Base-by-base conservation (phyloP, 148 eudicot genomes). In the Linanthus parryae region DNA sequence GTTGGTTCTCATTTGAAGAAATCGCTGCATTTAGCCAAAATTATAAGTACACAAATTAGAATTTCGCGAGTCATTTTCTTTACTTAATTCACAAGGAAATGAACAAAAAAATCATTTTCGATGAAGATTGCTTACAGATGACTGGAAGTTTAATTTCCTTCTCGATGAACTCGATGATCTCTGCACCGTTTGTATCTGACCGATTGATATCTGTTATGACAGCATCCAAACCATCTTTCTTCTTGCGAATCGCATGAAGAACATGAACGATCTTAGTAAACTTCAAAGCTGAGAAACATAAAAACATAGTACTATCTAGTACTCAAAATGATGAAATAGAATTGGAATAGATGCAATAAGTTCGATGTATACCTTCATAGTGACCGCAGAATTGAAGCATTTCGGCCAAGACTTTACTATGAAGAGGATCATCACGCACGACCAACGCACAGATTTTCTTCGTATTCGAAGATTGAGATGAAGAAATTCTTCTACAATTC, bases 391-490 rank as follows among this genome's bases (percentile, higher is more conserved):
- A 19, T 25, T 52, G 36, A 54, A 74, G 72, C 68, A 70, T 58
- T 28, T 57, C 47, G 7, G 48, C 2, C 12, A 61, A 55, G 31
- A 69, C 58, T 26, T 54, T 44, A 7, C 17, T 31, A 64, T 63
- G 65, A 30, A 48, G 23, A 37, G 36, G 59, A 54, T 70, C 75
- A 47, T 52, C 56, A 53, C 62, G 62, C 52, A 70, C 58, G 8
- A 74, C 18, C 49, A 74, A 44, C 45, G 70, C 44, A 40, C 79
- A 69, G 23, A 66, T 69, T 48, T 59, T 63, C 63, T 72, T 63
- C 44, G 48, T 56, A 54, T 27, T 62, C 62, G 59, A 44, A 63
- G 65, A 59, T 54, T 53, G 71, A 35, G 25, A 28, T 47, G 59
- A 59, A 33, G 48, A 39, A n/a, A 41, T 49, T 54, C 17, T 54